Evolutionary conservation across 768 basidiomycete species (phyloP).

Genomic region (Suillus paluster): DNA sequence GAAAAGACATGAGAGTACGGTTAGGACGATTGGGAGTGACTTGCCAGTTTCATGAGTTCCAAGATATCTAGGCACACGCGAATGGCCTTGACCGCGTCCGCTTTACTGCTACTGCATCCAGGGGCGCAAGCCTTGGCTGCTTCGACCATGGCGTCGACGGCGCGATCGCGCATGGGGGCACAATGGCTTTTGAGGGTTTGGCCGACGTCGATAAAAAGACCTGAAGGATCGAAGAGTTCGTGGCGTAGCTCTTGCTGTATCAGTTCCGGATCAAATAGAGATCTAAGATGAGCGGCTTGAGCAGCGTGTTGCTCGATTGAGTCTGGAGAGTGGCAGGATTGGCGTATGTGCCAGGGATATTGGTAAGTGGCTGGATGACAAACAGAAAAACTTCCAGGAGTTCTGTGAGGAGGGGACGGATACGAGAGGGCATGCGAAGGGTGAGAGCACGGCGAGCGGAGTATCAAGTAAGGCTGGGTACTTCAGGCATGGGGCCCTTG

Average conservation of each 20-base stretch:
- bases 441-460: constrained; percentile 55
- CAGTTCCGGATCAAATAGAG: constrained; percentile 79
- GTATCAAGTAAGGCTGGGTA: constrained; percentile 48
- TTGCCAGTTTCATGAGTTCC: constrained; percentile 93
- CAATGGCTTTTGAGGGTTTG: constrained; percentile 87
- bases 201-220: constrained; percentile 79
- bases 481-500: constrained; percentile 45
- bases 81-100: constrained; percentile 73
- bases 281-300: constrained; percentile 68
- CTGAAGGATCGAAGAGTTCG: constrained; percentile 76
- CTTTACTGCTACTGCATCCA: constrained; percentile 55
- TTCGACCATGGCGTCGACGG: constrained; percentile 83
- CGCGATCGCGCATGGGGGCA: constrained; percentile 88
- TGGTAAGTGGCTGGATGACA: constrained; percentile 82
- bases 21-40: constrained; percentile 37
- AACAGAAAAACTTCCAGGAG: constrained; percentile 81
- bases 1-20: constrained; percentile 23
- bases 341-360: constrained; percentile 60
- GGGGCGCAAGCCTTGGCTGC: constrained; percentile 63
- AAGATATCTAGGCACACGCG: constrained; percentile 87
- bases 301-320: constrained; percentile 66
- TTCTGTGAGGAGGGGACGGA: constrained; percentile 69
- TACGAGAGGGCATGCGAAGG: constrained; percentile 72
- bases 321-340: constrained; percentile 61
- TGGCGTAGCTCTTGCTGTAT: constrained; percentile 83